Evolutionary conservation across 2,329 filamentous ascomycete species (phyloP).

Genomic region (Fusarium euwallaceae): DNA sequence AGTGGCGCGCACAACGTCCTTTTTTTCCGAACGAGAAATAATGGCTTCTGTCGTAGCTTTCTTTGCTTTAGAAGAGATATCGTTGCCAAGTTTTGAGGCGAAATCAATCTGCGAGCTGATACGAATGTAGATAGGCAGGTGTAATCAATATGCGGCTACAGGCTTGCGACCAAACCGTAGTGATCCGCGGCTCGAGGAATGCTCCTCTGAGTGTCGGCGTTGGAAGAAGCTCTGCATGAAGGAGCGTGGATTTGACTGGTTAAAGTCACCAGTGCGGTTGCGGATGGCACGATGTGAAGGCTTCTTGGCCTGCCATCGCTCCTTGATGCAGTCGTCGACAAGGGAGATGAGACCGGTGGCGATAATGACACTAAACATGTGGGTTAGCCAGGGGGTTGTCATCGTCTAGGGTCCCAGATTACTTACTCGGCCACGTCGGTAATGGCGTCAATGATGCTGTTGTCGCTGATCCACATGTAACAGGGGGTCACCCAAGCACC

Average conservation of each 20-base stretch:
- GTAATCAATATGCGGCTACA: constrained; percentile 53
- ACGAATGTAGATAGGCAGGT: neutral
- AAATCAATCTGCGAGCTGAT: neutral
- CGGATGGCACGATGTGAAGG: constrained; percentile 45
- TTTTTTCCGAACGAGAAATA: constrained; percentile 13
- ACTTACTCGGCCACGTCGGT: constrained; percentile 90
- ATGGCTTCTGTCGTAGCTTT: neutral
- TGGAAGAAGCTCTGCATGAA: constrained; percentile 58
- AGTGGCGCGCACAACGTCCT: constrained; percentile 10
- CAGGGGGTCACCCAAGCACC: constrained; percentile 93
- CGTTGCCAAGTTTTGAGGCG: constrained; percentile 1
- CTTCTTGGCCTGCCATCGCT: constrained; percentile 73
- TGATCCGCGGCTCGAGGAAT: constrained; percentile 50
- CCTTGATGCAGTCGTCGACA: constrained; percentile 91
- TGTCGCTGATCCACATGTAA: constrained; percentile 90
- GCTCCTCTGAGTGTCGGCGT: constrained; percentile 56
- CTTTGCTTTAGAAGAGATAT: neutral
- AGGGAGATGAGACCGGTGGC: constrained; percentile 90
- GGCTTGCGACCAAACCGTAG: constrained; percentile 52
- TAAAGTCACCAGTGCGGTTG: constrained; percentile 41
- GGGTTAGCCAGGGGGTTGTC: constrained; percentile 41
- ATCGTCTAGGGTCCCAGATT: constrained; percentile 1
- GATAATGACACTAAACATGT: constrained; percentile 77
- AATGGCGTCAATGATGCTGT: constrained; percentile 74
- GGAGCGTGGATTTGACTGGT: constrained; percentile 45